Conservation (phyloP, 345 rosid genomes). For the Acer yangbiense region DNA sequence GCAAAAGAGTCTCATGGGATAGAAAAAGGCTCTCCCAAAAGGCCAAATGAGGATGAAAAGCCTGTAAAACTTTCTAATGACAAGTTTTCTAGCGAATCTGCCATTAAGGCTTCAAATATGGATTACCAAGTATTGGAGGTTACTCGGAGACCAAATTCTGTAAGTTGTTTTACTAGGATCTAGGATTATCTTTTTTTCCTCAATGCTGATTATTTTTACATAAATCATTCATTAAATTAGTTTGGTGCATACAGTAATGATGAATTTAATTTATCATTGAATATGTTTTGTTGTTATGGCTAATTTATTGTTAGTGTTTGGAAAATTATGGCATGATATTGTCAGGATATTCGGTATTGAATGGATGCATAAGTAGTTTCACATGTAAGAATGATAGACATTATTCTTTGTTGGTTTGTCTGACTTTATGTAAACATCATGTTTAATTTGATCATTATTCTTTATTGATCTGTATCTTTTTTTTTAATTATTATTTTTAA, state of each 20-base stretch:
- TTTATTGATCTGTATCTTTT: background rate
- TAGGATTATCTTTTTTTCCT: background rate
- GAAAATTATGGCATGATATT: background rate
- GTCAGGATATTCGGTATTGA: background rate
- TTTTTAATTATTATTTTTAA: too few species aligned
- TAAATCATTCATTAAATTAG: background rate
- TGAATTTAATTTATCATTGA: background rate
- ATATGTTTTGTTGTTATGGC: slow-evolving; percentile 1
- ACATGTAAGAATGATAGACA: background rate
- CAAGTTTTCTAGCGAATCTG: slow-evolving; percentile 33
- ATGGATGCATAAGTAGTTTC: background rate
- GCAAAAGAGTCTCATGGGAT: slow-evolving; percentile 24
- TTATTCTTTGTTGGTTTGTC: background rate
- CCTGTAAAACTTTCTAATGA: slow-evolving; percentile 28
- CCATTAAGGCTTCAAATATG: slow-evolving; percentile 21
- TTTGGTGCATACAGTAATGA: background rate
- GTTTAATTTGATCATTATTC: background rate
- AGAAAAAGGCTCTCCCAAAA: slow-evolving; percentile 32
- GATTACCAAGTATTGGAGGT: slow-evolving; percentile 42
- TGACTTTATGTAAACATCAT: background rate
- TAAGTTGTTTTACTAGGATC: slow-evolving; percentile 46
- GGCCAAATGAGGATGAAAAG: slow-evolving; percentile 38
- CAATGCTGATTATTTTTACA: background rate
- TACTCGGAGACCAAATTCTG: slow-evolving; percentile 47
- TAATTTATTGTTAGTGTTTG: background rate